phyloP scores from a whole-genome alignment of 306 rosid species.

The Castanea crenata region DNA sequence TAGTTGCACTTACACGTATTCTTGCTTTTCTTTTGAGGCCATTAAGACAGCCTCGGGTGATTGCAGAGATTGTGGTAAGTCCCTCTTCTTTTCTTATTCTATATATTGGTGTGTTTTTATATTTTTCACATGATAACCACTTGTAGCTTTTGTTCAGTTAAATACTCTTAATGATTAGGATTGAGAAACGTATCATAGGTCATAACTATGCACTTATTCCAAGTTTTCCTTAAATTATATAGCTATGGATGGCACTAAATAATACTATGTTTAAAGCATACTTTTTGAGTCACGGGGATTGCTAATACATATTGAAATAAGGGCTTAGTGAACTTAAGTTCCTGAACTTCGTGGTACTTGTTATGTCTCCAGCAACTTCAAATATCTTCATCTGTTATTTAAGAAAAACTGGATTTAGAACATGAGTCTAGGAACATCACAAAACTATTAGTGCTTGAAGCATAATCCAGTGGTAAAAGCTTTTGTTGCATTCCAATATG shows the following conservation, averaged over 20 bases:
- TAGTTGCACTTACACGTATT: slow-evolving; percentile 37
- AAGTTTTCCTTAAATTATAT: too few species aligned
- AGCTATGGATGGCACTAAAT: too few species aligned
- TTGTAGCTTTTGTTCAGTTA: not conserved
- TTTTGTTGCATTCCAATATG: not conserved
- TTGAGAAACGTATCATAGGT: not conserved
- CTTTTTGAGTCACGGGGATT: not conserved
- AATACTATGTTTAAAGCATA: not conserved
- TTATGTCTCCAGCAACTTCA: not conserved
- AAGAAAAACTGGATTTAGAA: not conserved
- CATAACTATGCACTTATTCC: too few species aligned
- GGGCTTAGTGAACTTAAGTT: not conserved
- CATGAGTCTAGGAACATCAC: not conserved
- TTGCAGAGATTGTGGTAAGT: slow-evolving; percentile 73
- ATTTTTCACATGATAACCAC: not conserved
- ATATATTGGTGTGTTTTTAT: not conserved
- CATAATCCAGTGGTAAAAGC: not conserved
- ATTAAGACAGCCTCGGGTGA: slow-evolving; percentile 56
- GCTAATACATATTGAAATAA: not conserved
- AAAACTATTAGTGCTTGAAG: not conserved
- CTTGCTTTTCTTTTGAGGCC: slow-evolving; percentile 46
- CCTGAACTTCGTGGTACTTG: not conserved
- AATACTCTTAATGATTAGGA: not conserved
- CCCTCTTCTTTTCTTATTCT: not conserved
- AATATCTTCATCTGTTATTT: not conserved